Conservation (phyloP, 1,284 basidiomycete species). For the Vanrija pseudolonga region DNA sequence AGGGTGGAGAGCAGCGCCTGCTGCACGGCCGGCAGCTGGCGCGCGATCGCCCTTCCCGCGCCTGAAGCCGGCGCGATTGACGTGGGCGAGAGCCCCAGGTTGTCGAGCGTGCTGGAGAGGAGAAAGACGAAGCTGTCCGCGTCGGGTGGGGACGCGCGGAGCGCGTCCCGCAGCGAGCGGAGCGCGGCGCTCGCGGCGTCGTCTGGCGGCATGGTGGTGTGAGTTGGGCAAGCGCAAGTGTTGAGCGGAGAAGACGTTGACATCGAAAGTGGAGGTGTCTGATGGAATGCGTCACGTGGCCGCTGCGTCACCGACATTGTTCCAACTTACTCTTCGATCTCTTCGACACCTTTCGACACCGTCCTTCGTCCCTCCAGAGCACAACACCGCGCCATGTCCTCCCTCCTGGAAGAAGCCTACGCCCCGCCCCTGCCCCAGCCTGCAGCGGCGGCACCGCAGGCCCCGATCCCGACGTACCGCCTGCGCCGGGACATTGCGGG, state of each 20-base stretch:
- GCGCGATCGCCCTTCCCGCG: slow-evolving; percentile 5
- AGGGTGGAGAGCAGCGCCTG: slow-evolving; percentile 34
- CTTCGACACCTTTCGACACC: background rate
- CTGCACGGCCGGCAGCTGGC: slow-evolving; percentile 36
- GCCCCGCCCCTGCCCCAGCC: slow-evolving; percentile 5
- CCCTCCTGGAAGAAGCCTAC: slow-evolving; percentile 34
- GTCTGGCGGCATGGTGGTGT: slow-evolving; percentile 5
- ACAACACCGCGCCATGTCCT: slow-evolving; percentile 19
- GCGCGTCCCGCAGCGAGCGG: slow-evolving; percentile 26
- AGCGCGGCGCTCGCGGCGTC: slow-evolving; percentile 14
- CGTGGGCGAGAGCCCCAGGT: slow-evolving; percentile 4
- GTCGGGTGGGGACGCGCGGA: slow-evolving; percentile 24
- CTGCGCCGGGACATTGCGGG: slow-evolving; percentile 56
- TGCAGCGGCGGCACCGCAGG: slow-evolving; percentile 8
- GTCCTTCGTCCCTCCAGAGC: background rate
- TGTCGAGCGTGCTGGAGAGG: slow-evolving; percentile 3
- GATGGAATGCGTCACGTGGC: background rate
- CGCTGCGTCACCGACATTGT: background rate
- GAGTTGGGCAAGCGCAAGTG: too few relatives aligned
- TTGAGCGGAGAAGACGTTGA: too few relatives aligned
- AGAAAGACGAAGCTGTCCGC: slow-evolving; percentile 22
- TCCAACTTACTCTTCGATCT: background rate
- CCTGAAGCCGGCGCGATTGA: background rate
- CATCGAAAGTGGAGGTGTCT: background rate
- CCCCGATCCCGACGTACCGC: slow-evolving; percentile 46